These are phyloP conservation scores for Oryza rufipogon DNA, from an alignment of 176 grass and related monocot species.

Conservation along the genomic window DNA sequence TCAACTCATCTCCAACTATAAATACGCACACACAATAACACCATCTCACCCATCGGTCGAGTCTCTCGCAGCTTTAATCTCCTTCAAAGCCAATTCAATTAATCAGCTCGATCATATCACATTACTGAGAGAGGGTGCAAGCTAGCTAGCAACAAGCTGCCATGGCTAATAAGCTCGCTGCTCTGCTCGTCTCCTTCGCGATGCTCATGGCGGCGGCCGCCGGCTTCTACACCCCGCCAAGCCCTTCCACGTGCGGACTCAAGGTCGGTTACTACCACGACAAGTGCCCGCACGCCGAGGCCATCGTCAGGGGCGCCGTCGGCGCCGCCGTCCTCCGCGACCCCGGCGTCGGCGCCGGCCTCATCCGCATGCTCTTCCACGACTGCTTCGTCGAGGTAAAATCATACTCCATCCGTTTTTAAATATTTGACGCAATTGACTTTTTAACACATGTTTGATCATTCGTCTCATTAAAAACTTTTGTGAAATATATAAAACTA, in stretches of 20 bases:
- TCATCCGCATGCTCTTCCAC: slow-evolving; percentile 74
- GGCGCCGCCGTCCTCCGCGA: too few species aligned
- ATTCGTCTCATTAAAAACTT: too few species aligned
- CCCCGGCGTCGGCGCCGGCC: slow-evolving; percentile 31
- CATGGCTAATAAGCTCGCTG: too few species aligned
- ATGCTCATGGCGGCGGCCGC: background rate
- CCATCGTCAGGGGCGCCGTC: background rate
- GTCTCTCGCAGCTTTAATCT: background rate
- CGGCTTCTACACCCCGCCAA: background rate
- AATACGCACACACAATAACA: background rate
- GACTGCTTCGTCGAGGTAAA: slow-evolving; percentile 53
- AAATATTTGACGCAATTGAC: too few species aligned
- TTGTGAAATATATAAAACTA: too few species aligned
- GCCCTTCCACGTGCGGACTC: background rate
- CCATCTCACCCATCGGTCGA: background rate
- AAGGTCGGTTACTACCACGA: slow-evolving; percentile 24
- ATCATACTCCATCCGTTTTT: too few species aligned
- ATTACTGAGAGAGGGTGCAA: too few species aligned
- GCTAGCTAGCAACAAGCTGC: background rate
- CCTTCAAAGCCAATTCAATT: too few species aligned
- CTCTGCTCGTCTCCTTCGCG: background rate
- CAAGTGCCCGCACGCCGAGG: slow-evolving; percentile 32
- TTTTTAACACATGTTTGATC: too few species aligned
- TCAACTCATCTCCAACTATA: background rate
- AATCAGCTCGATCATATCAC: too few species aligned